Conservation (phyloP, 169 alveolate genomes). For the Perkinsus chesapeaki region DNA sequence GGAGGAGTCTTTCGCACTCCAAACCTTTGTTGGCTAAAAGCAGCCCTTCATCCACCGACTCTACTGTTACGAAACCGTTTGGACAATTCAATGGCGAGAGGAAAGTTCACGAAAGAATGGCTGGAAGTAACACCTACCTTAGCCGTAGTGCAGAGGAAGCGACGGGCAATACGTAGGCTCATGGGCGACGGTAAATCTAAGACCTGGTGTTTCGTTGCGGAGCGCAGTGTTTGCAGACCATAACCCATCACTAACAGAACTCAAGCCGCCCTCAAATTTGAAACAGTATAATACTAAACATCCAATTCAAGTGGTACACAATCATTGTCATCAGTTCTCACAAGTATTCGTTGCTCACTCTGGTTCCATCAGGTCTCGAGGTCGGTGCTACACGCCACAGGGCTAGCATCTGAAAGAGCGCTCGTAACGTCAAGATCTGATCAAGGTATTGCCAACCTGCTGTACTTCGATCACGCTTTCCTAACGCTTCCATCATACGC, state of each 20-base stretch:
- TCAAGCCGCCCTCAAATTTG: too few species aligned
- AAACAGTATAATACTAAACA: neutral
- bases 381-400: too few species aligned
- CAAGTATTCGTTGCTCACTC: too few species aligned
- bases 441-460: neutral
- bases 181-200: neutral
- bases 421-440: neutral
- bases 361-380: too few species aligned
- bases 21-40: too few species aligned
- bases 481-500: neutral
- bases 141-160: neutral
- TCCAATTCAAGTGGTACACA: neutral
- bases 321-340: neutral
- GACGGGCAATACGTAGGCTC: neutral
- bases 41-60: too few species aligned
- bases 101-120: neutral
- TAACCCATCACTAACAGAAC: neutral
- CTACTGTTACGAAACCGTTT: too few species aligned
- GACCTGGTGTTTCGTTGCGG: neutral
- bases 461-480: neutral
- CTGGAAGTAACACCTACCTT: neutral
- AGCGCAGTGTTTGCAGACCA: neutral
- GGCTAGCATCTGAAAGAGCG: too few species aligned
- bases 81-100: too few species aligned
- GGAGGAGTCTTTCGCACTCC: neutral